These are phyloP conservation scores for Dothistroma septosporum DNA, from an alignment of 2,329 filamentous ascomycete genomes.

Conservation along the genomic window DNA sequence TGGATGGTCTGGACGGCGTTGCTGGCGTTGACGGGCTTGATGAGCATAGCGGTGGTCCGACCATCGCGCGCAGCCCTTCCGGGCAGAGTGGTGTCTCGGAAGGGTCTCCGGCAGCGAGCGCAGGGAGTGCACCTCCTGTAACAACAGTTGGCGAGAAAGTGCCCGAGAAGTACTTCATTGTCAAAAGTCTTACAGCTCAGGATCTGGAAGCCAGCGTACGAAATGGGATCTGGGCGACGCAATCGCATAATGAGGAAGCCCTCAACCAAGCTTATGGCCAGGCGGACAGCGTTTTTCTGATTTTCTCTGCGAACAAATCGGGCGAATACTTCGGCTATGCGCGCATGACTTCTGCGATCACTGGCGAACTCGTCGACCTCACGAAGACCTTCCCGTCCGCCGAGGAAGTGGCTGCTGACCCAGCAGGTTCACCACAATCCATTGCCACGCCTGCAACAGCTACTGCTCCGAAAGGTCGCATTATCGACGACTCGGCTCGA, in stretches of 20 bases:
- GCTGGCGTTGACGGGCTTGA: not conserved
- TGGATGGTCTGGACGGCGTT: not conserved
- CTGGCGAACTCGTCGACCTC: slow-evolving; percentile 54
- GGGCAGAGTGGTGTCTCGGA: slow-evolving; percentile 7
- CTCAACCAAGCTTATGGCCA: slow-evolving; percentile 79
- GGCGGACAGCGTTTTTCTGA: slow-evolving; percentile 78
- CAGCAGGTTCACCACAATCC: slow-evolving; percentile 66
- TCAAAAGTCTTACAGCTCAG: slow-evolving; percentile 88
- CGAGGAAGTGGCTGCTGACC: slow-evolving; percentile 15
- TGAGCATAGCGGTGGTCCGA: slow-evolving; percentile 17
- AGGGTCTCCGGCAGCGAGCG: not conserved
- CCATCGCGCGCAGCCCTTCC: slow-evolving; percentile 23
- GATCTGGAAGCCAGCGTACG: slow-evolving; percentile 84
- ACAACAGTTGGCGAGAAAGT: slow-evolving; percentile 33
- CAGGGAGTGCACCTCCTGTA: slow-evolving; percentile 7
- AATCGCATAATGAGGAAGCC: slow-evolving; percentile 82
- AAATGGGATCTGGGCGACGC: slow-evolving; percentile 89
- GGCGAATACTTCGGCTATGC: slow-evolving; percentile 96
- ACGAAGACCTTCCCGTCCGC: slow-evolving; percentile 7
- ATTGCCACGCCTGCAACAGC: slow-evolving; percentile 76
- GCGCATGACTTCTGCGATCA: slow-evolving; percentile 80
- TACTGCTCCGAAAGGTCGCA: slow-evolving; percentile 72
- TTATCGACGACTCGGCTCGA: slow-evolving; percentile 88
- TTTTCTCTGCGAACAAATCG: slow-evolving; percentile 96
- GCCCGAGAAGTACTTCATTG: slow-evolving; percentile 79